Base-by-base conservation (phyloP, 2,329 filamentous ascomycete species). In the Verticillium longisporum region DNA sequence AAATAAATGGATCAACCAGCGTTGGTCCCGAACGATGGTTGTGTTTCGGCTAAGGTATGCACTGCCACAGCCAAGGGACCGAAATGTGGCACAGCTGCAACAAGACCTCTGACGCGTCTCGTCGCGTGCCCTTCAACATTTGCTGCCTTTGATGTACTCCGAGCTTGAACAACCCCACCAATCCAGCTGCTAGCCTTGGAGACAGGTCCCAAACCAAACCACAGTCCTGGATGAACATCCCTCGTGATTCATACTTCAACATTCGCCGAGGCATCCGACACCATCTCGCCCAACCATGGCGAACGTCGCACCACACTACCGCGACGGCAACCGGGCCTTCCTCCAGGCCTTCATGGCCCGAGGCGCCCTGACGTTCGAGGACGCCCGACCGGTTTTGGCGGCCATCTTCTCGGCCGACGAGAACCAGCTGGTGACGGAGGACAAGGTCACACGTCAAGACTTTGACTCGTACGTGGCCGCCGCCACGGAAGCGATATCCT, bases 321-420 rank as follows among this genome's bases (percentile, higher is more conserved):
- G 73, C 61, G 80, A 96, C 71, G 82, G 82, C 64, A 90, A 97
- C 72, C 88, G 92, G 61, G 93, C 94, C 9, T 97, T 99, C 70
- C 80, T 98, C 0, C 95, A 99, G 75, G 90, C 91, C 57, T 87
- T 99, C 66, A 82, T 97, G 73, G 86, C 90, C 3, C 87, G 88
- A 58, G 89, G 90, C 26, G 86, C 87, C 55, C 81, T 98, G 73
- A 96, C 91, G 0, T 85, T 90, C 64, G 80, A 86, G 59, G 86
- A 96, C 68, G 87, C 88, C 13, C 86, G 86, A 68, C 84, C 86
- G 1, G 78, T 97, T 31, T 80, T 98, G 14, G 91, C 93, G 3
- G 84, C 83, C 36, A 94, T 98, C 60, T 80, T 89, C 66, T 88
- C 85, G 9, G 85, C 83, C 11, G 77, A 83, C 6, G 68, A 66